These are phyloP conservation scores for Septoria linicola DNA, from an alignment of 2,329 filamentous ascomycete genomes.

Conservation along the genomic window DNA sequence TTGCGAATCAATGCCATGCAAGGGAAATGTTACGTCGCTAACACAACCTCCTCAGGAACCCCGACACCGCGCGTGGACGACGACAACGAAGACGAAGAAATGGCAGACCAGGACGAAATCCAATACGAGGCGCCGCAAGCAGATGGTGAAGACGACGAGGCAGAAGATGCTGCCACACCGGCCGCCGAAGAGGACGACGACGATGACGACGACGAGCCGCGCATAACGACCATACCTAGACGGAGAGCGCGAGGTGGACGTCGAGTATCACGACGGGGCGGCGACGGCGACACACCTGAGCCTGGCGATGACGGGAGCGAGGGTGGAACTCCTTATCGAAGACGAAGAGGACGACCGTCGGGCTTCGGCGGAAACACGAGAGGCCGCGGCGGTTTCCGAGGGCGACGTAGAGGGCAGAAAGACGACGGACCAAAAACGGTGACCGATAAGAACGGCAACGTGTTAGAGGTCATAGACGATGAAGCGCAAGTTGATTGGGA, in stretches of 20 bases:
- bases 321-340: slow-evolving; percentile 50
- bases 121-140: slow-evolving; percentile 26
- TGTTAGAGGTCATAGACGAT: slow-evolving; percentile 85
- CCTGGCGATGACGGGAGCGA: slow-evolving; percentile 49
- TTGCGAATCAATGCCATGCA: slow-evolving; percentile 9
- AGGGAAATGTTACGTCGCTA: slow-evolving; percentile 8
- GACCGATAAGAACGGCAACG: slow-evolving; percentile 90
- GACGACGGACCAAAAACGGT: slow-evolving; percentile 78
- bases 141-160: slow-evolving; percentile 23
- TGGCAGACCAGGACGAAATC: slow-evolving; percentile 32
- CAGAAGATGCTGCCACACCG: slow-evolving; percentile 29
- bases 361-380: slow-evolving; percentile 26
- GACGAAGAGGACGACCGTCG: slow-evolving; percentile 51
- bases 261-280: slow-evolving; percentile 33
- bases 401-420: slow-evolving; percentile 68
- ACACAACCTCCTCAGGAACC: slow-evolving; percentile 25
- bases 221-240: slow-evolving; percentile 42
- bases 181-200: slow-evolving; percentile 34
- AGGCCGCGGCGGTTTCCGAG: slow-evolving; percentile 64
- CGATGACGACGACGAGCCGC: slow-evolving; percentile 35
- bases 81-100: slow-evolving; percentile 36
- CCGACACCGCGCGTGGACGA: slow-evolving; percentile 28
- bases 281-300: slow-evolving; percentile 63
- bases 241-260: slow-evolving; percentile 38
- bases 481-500: slow-evolving; percentile 89